A percentile compares a stretch with the other conserved stretches of the same genome.
These are phyloP conservation scores for Chytriomyces hyalinus DNA, from an alignment of 192 early-diverging fungal genomes.

Conservation along the genomic window DNA sequence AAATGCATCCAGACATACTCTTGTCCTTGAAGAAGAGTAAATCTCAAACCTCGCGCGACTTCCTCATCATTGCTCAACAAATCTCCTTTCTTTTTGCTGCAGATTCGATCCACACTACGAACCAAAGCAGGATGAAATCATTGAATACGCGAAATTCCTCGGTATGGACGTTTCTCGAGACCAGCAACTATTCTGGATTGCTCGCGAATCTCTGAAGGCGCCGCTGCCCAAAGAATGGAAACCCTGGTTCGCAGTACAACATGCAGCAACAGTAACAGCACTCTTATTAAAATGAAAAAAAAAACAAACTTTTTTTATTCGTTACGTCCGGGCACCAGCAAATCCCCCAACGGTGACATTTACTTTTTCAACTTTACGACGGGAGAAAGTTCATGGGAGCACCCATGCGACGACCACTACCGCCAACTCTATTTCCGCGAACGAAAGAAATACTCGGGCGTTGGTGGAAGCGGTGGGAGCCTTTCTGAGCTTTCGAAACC, in stretches of 20 bases:
- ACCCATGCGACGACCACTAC: conserved; percentile 71
- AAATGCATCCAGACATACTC: too few relatives aligned
- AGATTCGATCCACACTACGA: conserved; percentile 70
- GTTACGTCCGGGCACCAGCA: conserved; percentile 48
- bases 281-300: neutral
- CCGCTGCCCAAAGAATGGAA: conserved; percentile 68
- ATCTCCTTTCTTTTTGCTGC: neutral
- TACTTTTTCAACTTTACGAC: conserved; percentile 69
- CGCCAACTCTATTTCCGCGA: conserved; percentile 60
- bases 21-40: conserved; percentile 56
- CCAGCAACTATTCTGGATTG: conserved; percentile 65
- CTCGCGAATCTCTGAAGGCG: conserved; percentile 64
- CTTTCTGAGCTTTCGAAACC: neutral
- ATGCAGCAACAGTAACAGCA: neutral
- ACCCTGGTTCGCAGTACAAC: conserved; percentile 49
- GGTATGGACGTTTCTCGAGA: conserved; percentile 64
- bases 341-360: conserved; percentile 69
- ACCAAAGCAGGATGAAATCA: conserved; percentile 61
- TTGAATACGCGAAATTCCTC: conserved; percentile 68
- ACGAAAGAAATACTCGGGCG: conserved; percentile 47
- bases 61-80: neutral
- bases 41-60: neutral
- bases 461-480: neutral
- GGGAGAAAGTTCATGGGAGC: conserved; percentile 70
- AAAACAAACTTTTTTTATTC: neutral